Evolutionary conservation across 2,329 filamentous ascomycete genomes (phyloP), one percentile per base, ranked within the genome.

Genomic region (Cytospora schulzeri): DNA sequence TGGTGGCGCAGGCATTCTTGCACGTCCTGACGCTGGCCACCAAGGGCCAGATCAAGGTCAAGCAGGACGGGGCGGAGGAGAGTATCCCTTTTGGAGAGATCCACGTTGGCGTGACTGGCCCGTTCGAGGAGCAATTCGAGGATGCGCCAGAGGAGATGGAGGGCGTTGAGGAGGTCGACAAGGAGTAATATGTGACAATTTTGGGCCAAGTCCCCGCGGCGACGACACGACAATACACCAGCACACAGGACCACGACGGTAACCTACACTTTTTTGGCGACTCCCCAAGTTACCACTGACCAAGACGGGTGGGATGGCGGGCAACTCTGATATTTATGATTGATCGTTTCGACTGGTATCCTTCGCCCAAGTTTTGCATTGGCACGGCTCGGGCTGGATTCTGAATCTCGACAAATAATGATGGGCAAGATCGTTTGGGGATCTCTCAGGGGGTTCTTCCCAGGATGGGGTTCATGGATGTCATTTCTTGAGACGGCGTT

Each of bases 1-100:
- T 92, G 15, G 91, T 89, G 11, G 88, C 90, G 2, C 90, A 93
- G 73, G 91, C 88, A 0, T 89, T 92, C 72, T 86, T 90, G 77
- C 91, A 95, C 73, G 81, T 91, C 2, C 82, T 96, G 17, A 81
- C 84, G 14, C 81, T 95, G 52, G 88, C 86, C 7, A 92, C 87
- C 2, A 91, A 88, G 75, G 83, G 83, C 2, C 74, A 84, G 62
- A 77, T 94, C 53, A 73, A 77, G 22, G 86, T 93, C 6, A 76
- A 83, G 67, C 92, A 96, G 75, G 78, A 82, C 2, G 71, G 70
- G 3, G 75, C 75, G 31, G 72, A 74, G 28, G 68, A 70, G 7
- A 63, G 75, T 35, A 60, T 74, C 58, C 75, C 80, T 2, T 85
- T 83, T 69, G 83, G 83, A 0, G 69, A 69, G 0, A 84, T 86